Evolutionary conservation across 2,329 filamentous ascomycete species (phyloP).

Genomic region (Colletotrichum aenigma): DNA sequence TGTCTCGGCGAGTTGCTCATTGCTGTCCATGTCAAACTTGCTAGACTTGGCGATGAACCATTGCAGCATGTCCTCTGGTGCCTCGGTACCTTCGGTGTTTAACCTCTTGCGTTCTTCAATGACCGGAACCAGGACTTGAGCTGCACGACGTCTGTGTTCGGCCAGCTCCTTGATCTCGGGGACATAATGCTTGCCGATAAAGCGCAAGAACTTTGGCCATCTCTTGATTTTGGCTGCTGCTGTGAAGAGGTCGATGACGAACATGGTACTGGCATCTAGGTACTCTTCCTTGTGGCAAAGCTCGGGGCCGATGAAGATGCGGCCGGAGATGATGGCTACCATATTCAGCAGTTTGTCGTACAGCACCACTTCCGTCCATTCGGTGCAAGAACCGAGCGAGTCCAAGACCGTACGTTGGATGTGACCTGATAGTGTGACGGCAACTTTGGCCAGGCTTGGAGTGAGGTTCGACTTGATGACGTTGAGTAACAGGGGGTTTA

Average conservation of each 20-base stretch:
- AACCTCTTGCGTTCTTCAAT: neutral
- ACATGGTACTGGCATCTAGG: constrained; percentile 34
- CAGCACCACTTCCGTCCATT: neutral
- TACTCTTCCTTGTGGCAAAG: constrained; percentile 47
- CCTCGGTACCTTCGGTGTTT: neutral
- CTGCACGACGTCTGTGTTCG: neutral
- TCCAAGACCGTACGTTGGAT: neutral
- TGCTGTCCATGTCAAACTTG: neutral
- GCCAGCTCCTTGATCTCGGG: neutral
- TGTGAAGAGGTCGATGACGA: neutral
- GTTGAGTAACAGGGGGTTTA: neutral
- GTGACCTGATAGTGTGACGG: constrained; percentile 22
- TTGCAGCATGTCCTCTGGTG: neutral
- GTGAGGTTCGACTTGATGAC: neutral
- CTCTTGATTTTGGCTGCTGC: neutral
- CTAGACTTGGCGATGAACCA: neutral
- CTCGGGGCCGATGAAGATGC: constrained; percentile 50
- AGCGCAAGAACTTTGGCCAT: neutral
- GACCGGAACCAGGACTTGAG: neutral
- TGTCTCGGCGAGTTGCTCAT: constrained; percentile 32
- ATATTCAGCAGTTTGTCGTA: constrained; percentile 28
- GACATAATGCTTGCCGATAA: neutral
- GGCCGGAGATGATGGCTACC: constrained; percentile 48
- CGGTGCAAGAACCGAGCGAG: neutral
- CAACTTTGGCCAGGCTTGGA: neutral